phyloP scores from a whole-genome alignment of 2,329 filamentous ascomycete genomes.

The Rasamsonia emersonii region DNA sequence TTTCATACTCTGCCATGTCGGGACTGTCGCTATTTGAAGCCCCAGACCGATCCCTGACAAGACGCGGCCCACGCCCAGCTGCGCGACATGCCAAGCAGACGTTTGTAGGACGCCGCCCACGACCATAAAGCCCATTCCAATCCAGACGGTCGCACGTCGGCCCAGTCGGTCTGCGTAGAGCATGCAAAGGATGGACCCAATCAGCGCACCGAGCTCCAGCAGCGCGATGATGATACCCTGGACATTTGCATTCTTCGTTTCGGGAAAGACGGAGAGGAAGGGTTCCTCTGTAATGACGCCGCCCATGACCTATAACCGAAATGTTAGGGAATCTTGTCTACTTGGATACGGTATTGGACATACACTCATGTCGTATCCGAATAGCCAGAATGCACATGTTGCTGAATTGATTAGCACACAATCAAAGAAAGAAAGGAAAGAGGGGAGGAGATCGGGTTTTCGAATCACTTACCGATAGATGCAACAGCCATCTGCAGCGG shows the following conservation, averaged over 20 bases:
- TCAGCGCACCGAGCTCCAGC: conserved; percentile 34
- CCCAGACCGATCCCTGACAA: conserved; percentile 42
- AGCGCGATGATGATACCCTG: conserved; percentile 25
- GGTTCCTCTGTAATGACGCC: conserved; percentile 11
- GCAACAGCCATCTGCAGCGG: too few relatives aligned
- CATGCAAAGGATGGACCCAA: conserved; percentile 34
- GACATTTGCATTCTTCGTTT: conserved; percentile 8
- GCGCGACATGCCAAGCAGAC: conserved; percentile 31
- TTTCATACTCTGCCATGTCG: too few relatives aligned
- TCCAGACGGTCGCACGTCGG: conserved; percentile 17
- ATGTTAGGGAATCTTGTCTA: too few relatives aligned
- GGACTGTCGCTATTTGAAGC: conserved; percentile 37
- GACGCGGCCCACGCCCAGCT: conserved; percentile 39
- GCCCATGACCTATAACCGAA: neutral
- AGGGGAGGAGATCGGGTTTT: too few relatives aligned
- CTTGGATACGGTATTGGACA: too few relatives aligned
- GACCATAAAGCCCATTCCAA: conserved; percentile 37
- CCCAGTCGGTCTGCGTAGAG: conserved; percentile 28
- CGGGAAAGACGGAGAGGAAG: conserved; percentile 11
- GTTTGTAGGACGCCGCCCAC: conserved; percentile 38
- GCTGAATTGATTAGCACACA: too few relatives aligned
- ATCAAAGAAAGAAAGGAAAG: too few relatives aligned
- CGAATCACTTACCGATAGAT: too few relatives aligned
- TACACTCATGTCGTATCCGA: conserved; percentile 3
- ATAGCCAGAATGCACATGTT: too few relatives aligned